Percentiles rank a stretch among this genome's conserved stretches.
Evolutionary conservation across 208 protist species (phyloP).

Genomic region (Leishmania braziliensis): DNA sequence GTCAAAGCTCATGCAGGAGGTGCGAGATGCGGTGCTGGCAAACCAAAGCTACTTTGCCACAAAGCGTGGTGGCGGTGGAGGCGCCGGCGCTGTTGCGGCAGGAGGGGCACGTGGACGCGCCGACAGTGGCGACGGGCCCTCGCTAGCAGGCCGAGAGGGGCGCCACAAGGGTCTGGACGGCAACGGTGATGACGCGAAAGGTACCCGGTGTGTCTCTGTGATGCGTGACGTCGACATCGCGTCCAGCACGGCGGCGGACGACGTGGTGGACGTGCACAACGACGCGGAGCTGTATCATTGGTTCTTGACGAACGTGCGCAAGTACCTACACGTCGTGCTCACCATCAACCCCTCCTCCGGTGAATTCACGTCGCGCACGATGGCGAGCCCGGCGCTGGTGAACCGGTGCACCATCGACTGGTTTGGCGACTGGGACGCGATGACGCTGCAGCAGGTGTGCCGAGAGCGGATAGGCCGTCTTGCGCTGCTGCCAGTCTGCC

Average conservation of each 20-base stretch:
- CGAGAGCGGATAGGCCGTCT: constrained; percentile 89
- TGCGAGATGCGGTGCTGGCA: constrained; percentile 55
- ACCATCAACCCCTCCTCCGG: constrained; percentile 99
- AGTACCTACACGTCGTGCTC: constrained; percentile 99
- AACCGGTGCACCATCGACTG: constrained; percentile 99
- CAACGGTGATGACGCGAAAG: not conserved
- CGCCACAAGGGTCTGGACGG: not conserved
- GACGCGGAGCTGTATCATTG: constrained; percentile 97
- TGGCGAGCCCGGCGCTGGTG: constrained; percentile 98
- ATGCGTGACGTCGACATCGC: not conserved
- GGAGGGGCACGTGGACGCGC: not conserved
- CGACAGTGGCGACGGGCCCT: not conserved
- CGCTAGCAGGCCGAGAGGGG: not conserved
- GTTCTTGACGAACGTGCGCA: constrained; percentile 96
- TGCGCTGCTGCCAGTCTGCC: constrained; percentile 80
- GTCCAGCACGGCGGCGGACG: constrained; percentile 25
- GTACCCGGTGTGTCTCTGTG: not conserved
- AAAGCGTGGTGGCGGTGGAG: constrained; percentile 15
- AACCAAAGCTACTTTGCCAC: constrained; percentile 33
- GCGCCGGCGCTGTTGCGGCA: not conserved
- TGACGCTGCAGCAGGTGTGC: constrained; percentile 95
- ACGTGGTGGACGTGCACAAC: constrained; percentile 75
- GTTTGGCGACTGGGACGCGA: constrained; percentile 98
- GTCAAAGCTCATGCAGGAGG: constrained; percentile 93
- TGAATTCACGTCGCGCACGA: constrained; percentile 95